Conservation (phyloP, 768 basidiomycete genomes). For the Lactarius deliciosus region DNA sequence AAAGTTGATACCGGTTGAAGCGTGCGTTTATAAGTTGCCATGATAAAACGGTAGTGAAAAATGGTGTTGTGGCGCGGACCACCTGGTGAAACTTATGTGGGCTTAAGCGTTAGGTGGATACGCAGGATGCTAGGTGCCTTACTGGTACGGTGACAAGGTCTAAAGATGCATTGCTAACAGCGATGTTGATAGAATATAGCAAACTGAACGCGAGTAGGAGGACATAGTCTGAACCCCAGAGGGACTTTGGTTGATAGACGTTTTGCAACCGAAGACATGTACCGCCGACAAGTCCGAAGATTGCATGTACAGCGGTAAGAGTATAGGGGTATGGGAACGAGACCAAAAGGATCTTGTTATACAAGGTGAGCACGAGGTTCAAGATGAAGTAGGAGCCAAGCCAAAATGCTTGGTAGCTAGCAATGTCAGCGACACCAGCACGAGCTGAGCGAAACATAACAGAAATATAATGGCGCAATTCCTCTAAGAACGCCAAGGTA, state of each 20-base stretch:
- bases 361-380: constrained; percentile 90
- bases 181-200: constrained; percentile 92
- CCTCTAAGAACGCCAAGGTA: not conserved
- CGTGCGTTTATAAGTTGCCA: constrained; percentile 61
- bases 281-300: constrained; percentile 85
- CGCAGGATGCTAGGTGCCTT: constrained; percentile 36
- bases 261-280: constrained; percentile 58
- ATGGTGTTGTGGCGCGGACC: constrained; percentile 86
- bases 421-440: not conserved
- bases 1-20: constrained; percentile 60
- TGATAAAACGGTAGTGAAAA: constrained; percentile 86
- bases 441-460: not conserved
- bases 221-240: constrained; percentile 51
- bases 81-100: constrained; percentile 88
- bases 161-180: constrained; percentile 89
- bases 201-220: constrained; percentile 80
- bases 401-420: constrained; percentile 48
- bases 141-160: constrained; percentile 89
- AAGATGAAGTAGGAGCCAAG: constrained; percentile 82
- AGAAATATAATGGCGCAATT: not conserved
- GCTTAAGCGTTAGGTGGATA: not conserved
- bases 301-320: constrained; percentile 87
- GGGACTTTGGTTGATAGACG: constrained; percentile 55
- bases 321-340: constrained; percentile 96
- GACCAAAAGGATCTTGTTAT: constrained; percentile 91